phyloP scores from a whole-genome alignment of 192 early-diverging fungal genomes.

The Dimargaris cristalligena region DNA sequence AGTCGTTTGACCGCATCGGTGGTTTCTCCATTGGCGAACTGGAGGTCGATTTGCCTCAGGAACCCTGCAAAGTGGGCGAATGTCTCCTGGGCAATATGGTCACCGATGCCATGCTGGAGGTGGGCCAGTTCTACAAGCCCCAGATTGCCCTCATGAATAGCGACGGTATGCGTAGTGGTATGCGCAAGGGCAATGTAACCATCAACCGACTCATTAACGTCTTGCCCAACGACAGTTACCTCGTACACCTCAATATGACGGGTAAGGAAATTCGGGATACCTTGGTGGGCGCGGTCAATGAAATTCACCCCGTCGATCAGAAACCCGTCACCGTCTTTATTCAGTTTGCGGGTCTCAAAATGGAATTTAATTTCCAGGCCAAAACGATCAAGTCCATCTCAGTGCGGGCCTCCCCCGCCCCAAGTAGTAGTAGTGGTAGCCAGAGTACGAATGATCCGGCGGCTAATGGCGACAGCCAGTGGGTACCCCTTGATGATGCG shows the following conservation, averaged over 20 bases:
- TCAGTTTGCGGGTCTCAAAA: slow-evolving; percentile 42
- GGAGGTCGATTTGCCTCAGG: slow-evolving; percentile 21
- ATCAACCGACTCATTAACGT: slow-evolving; percentile 35
- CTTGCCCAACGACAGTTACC: slow-evolving; percentile 44
- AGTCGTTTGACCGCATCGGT: slow-evolving; percentile 28
- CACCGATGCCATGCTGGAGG: slow-evolving; percentile 41
- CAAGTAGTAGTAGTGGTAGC: slow-evolving; percentile 7
- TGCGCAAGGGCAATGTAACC: slow-evolving; percentile 36
- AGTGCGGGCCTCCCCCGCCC: slow-evolving; percentile 6
- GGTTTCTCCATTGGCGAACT: slow-evolving; percentile 27
- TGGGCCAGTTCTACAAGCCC: slow-evolving; percentile 13
- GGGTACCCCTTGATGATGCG: slow-evolving; percentile 23
- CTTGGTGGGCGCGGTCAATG: slow-evolving; percentile 27
- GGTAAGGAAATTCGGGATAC: slow-evolving; percentile 34
- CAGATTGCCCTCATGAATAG: slow-evolving; percentile 40
- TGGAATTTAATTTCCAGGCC: slow-evolving; percentile 15
- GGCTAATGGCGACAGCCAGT: slow-evolving; percentile 16
- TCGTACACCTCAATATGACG: slow-evolving; percentile 28
- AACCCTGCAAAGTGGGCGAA: slow-evolving; percentile 27
- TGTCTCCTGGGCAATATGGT: slow-evolving; percentile 46
- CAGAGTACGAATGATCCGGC: slow-evolving; percentile 8
- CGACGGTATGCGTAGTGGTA: slow-evolving; percentile 39
- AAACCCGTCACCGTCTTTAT: slow-evolving; percentile 31
- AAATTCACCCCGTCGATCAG: slow-evolving; percentile 16
- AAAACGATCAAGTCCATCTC: slow-evolving; percentile 1